phyloP scores from a whole-genome alignment of 441 rosid species.

The Brassica hybrid region DNA sequence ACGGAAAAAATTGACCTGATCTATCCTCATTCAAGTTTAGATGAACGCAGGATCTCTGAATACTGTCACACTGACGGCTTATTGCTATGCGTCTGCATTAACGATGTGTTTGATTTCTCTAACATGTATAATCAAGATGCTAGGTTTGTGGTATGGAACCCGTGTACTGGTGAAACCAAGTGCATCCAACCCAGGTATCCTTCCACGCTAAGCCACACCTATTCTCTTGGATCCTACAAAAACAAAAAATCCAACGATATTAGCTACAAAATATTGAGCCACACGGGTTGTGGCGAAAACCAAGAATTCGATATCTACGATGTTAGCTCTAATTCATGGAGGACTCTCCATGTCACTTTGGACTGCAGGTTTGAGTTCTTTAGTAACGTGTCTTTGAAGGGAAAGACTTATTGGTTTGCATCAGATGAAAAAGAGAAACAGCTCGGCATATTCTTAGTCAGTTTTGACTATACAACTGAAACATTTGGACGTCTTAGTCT shows the following conservation, averaged over 20 bases:
- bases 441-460: neutral
- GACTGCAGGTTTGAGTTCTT: neutral
- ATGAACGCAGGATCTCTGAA: neutral
- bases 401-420: slow-evolving; percentile 24
- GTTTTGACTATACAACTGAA: slow-evolving; percentile 22
- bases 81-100: neutral
- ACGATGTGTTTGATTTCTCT: neutral
- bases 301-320: neutral
- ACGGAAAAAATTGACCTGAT: neutral
- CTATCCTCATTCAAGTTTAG: neutral
- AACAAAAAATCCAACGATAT: neutral
- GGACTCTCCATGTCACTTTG: neutral
- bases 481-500: slow-evolving; percentile 14
- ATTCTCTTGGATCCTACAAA: slow-evolving; percentile 29
- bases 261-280: slow-evolving; percentile 24
- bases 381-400: slow-evolving; percentile 5
- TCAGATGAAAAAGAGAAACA: neutral
- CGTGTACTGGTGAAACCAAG: neutral
- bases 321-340: slow-evolving; percentile 25
- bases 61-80: neutral
- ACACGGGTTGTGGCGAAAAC: neutral
- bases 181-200: neutral
- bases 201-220: neutral
- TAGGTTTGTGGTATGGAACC: neutral
- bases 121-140: neutral